Base-by-base conservation (phyloP, 2,329 filamentous ascomycete species). In the Sphaerulina populicola region DNA sequence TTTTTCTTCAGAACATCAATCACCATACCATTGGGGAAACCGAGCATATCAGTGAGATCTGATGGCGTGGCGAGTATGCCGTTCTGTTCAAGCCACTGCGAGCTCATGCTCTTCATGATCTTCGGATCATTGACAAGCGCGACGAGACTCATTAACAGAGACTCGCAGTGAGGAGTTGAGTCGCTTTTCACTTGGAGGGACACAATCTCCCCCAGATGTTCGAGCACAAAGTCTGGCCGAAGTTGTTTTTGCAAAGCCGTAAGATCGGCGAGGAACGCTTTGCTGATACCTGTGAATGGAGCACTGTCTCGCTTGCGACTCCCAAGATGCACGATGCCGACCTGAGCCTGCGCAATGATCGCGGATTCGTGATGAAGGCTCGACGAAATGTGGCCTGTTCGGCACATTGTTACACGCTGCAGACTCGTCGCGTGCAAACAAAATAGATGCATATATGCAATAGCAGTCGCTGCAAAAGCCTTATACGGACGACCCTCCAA, bases 51-150 rank as follows among this genome's bases (percentile, higher is more conserved):
- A 5, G 40, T 21, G n/a, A 47, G 35, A 9, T 47, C 33, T 30
- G 18, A 15, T 21, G 11, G 31, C 8, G 45, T 39, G n/a, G 21
- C 21, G 8, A 39, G 38, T 18, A 47, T 29, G 14, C 45, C 45
- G 12, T 47, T 47, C 31, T 27, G n/a, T 18, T 47, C 29, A 21
- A 47, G 23, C 45, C 35, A 39, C 9, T 29, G 18, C 18, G 36
- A 33, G 18, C 11, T 39, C 12, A 47, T 15, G 45, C 39, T n/a
- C n/a, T 30, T 47, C 45, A 47, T 47, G 14, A 29, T 39, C 11
- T 47, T 15, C 10, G 21, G 11, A 39, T 47, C 12, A 11, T 47
- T 47, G n/a, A 30, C 45, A 12, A 47, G 29, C 31, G 45, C 35
- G 29, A 47, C 29, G 11, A 47, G 21, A 29, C 45, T 38, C 45